These are phyloP conservation scores for Leishmania martiniquensis DNA, from an alignment of 208 protist species.

Conservation along the genomic window DNA sequence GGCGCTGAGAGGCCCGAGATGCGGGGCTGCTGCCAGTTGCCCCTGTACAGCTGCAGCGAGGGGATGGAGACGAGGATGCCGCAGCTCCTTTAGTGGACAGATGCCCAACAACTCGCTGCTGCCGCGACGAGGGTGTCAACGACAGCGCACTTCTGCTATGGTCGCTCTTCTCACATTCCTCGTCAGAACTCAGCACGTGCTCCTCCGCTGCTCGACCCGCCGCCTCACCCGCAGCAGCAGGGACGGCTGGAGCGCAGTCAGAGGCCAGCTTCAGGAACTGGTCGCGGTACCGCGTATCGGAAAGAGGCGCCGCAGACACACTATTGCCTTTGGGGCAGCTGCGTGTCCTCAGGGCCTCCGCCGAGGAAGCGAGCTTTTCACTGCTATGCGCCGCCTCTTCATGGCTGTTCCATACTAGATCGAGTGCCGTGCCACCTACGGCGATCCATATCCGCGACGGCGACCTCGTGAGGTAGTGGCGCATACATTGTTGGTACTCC, in stretches of 20 bases:
- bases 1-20: constrained; percentile 18
- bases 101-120: background rate
- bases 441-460: constrained; percentile 16
- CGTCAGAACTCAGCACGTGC: constrained; percentile 30
- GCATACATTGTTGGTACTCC: constrained; percentile 23
- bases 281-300: constrained; percentile 14
- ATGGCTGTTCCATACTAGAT: constrained; percentile 26
- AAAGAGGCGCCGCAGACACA: background rate
- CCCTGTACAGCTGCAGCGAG: background rate
- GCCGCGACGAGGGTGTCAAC: background rate
- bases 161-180: constrained; percentile 18
- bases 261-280: constrained; percentile 9
- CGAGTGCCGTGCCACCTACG: constrained; percentile 10
- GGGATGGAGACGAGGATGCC: constrained; percentile 16
- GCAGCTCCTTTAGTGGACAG: background rate
- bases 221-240: background rate
- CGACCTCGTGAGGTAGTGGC: constrained; percentile 11
- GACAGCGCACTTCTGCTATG: background rate
- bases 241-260: background rate
- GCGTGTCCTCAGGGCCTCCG: background rate
- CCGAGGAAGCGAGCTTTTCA: too few relatives aligned
- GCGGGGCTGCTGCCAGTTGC: background rate
- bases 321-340: background rate
- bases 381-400: background rate
- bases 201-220: background rate